Evolutionary conservation across 768 basidiomycete genomes (phyloP).

Genomic region (Leccinum fibrillosum): DNA sequence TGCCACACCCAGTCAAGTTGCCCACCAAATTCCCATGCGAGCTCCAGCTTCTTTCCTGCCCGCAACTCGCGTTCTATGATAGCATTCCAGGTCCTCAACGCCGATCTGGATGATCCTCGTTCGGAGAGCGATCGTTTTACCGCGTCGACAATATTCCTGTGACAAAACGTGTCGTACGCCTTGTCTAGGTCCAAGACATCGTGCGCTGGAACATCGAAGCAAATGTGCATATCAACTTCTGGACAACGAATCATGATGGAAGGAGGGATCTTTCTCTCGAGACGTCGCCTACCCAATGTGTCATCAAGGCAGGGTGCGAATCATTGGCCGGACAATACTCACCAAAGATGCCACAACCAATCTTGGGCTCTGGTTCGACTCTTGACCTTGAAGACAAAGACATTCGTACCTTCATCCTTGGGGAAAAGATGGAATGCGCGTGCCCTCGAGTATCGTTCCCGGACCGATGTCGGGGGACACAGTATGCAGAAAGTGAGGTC

Average conservation of each 20-base stretch:
- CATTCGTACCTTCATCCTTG: slow-evolving; percentile 72
- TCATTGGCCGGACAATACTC: slow-evolving; percentile 7
- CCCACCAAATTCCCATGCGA: slow-evolving; percentile 76
- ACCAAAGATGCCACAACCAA: slow-evolving; percentile 92
- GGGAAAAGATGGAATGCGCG: slow-evolving; percentile 48
- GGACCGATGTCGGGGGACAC: slow-evolving; percentile 54
- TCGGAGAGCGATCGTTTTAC: slow-evolving; percentile 53
- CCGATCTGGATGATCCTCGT: slow-evolving; percentile 6
- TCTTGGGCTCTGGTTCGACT: slow-evolving; percentile 76
- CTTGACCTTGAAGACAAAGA: slow-evolving; percentile 84
- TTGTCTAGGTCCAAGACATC: slow-evolving; percentile 37
- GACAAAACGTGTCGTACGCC: slow-evolving; percentile 51
- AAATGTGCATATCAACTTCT: slow-evolving; percentile 59
- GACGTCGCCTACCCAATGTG: slow-evolving; percentile 49
- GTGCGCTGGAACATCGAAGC: slow-evolving; percentile 60
- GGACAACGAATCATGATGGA: slow-evolving; percentile 72
- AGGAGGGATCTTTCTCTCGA: slow-evolving; percentile 70
- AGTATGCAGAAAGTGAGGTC: slow-evolving; percentile 81
- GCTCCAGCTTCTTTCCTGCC: slow-evolving; percentile 57
- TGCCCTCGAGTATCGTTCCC: slow-evolving; percentile 36
- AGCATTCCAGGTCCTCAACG: slow-evolving; percentile 52
- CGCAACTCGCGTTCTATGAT: slow-evolving; percentile 52
- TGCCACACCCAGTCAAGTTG: slow-evolving; percentile 87
- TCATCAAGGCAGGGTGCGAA: not conserved
- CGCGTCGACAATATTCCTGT: slow-evolving; percentile 58